Evolutionary conservation across 169 alveolate genomes (phyloP).

Genomic region (Eimeria sp.): DNA sequence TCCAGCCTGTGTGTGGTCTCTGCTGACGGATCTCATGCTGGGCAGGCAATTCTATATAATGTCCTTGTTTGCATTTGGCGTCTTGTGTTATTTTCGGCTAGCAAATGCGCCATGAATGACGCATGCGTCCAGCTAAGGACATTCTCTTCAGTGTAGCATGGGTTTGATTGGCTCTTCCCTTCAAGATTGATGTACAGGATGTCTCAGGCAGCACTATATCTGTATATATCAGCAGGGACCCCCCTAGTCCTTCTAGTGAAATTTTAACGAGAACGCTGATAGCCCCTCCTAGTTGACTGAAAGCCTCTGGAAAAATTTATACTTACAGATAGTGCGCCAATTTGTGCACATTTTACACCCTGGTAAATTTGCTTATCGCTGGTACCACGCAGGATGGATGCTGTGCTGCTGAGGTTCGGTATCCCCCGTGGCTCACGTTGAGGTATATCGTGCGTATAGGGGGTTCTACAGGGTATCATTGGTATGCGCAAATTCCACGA

Average conservation of each 20-base stretch:
- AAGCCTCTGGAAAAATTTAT: background rate
- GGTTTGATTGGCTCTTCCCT: background rate
- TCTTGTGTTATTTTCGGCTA: background rate
- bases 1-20: background rate
- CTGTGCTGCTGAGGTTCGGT: background rate
- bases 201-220: background rate
- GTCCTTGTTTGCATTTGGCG: background rate
- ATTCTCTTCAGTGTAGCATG: background rate
- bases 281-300: background rate
- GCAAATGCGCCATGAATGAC: background rate
- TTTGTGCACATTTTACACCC: background rate
- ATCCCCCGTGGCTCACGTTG: background rate
- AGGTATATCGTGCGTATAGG: background rate
- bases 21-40: background rate
- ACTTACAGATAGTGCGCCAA: background rate
- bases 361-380: background rate
- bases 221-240: background rate
- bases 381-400: background rate
- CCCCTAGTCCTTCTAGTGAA: background rate
- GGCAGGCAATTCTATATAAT: background rate
- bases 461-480: background rate
- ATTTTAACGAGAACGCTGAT: background rate
- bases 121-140: background rate
- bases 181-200: background rate
- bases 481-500: background rate